phyloP scores from a whole-genome alignment of 768 basidiomycete genomes.

The Suillus clintonianus region DNA sequence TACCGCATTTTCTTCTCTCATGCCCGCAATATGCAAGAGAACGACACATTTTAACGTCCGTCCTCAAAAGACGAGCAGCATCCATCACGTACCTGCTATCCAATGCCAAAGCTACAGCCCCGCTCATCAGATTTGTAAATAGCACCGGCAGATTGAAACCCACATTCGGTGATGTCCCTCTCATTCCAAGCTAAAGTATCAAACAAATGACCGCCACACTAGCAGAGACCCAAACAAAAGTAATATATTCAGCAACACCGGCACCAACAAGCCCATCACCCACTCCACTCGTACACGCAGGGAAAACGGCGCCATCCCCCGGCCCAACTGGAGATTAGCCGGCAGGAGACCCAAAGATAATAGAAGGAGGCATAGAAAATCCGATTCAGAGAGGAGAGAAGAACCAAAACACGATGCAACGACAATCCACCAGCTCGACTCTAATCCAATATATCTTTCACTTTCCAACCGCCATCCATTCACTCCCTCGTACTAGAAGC shows the following conservation, averaged over 20 bases:
- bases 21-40: conserved; percentile 23
- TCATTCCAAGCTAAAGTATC: background rate
- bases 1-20: conserved; percentile 28
- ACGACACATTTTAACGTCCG: background rate
- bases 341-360: too few species aligned
- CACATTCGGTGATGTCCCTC: background rate
- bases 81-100: conserved; percentile 8
- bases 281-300: too few species aligned
- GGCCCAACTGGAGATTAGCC: background rate
- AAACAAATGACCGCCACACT: background rate
- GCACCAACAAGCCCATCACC: too few species aligned
- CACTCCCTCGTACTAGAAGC: background rate
- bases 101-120: background rate
- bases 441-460: too few species aligned
- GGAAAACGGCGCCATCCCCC: too few species aligned
- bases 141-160: background rate
- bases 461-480: background rate
- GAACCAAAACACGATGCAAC: too few species aligned
- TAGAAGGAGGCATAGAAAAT: too few species aligned
- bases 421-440: too few species aligned
- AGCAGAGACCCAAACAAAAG: too few species aligned
- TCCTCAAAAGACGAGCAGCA: background rate
- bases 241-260: too few species aligned
- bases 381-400: too few species aligned
- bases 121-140: conserved; percentile 5